Percentiles rank a stretch among this genome's conserved stretches.
These are phyloP conservation scores for Trametes coccinea DNA, from an alignment of 768 basidiomycete species.

Conservation along the genomic window DNA sequence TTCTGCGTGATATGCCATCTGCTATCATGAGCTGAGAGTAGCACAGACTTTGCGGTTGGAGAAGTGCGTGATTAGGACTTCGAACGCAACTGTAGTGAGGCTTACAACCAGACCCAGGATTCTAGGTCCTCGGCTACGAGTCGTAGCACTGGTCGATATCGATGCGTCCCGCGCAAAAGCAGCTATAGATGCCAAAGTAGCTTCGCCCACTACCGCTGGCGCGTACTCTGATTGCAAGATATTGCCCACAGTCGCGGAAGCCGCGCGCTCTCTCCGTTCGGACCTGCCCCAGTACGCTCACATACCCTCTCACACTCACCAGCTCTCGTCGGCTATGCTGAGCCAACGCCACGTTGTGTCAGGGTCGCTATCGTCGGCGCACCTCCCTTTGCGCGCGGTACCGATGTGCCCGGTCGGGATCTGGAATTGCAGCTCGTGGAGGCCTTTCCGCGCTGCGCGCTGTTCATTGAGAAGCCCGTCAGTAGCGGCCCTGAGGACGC, in stretches of 20 bases:
- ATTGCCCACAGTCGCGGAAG: conserved; percentile 10
- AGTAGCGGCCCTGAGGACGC: conserved; percentile 31
- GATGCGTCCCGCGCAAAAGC: conserved; percentile 37
- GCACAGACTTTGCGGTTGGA: conserved; percentile 4
- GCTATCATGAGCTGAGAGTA: neutral
- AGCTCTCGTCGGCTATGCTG: neutral
- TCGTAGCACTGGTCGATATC: conserved; percentile 50
- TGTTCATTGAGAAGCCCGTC: conserved; percentile 50
- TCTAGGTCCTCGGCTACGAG: conserved; percentile 47
- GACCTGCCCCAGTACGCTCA: conserved; percentile 13
- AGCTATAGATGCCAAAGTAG: conserved; percentile 42
- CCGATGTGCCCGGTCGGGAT: conserved; percentile 39
- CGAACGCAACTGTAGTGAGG: neutral
- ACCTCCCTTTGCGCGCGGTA: conserved; percentile 45
- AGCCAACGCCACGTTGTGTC: neutral
- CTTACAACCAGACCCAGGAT: conserved; percentile 33
- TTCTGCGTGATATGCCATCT: no score
- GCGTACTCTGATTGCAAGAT: conserved; percentile 34
- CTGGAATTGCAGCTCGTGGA: conserved; percentile 44
- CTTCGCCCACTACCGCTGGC: conserved; percentile 37
- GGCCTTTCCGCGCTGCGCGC: conserved; percentile 43
- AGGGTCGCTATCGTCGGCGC: conserved; percentile 45
- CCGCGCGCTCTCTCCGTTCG: conserved; percentile 5
- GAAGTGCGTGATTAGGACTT: neutral
- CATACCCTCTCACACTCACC: neutral